These are phyloP conservation scores for Globisporangium middletonii DNA, from an alignment of 352 stramenopile species.

Conservation along the genomic window DNA sequence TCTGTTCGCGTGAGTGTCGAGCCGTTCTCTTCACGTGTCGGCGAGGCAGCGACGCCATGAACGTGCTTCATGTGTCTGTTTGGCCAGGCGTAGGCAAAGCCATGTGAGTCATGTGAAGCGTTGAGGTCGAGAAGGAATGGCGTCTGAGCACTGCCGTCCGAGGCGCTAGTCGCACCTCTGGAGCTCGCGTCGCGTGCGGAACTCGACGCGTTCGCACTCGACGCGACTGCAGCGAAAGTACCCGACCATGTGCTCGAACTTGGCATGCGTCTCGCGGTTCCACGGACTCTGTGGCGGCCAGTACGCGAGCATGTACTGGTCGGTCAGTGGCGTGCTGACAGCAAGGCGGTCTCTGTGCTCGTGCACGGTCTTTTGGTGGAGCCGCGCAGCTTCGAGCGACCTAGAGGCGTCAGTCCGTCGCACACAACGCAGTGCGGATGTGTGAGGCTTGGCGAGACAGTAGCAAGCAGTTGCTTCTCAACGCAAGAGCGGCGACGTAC, in stretches of 20 bases:
- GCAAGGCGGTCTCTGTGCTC: constrained; percentile 34
- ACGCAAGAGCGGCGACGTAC: constrained; percentile 11
- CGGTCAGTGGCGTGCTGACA: constrained; percentile 25
- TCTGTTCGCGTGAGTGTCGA: not conserved
- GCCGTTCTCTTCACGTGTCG: not conserved
- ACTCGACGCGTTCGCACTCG: constrained; percentile 29
- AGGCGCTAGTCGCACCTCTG: constrained; percentile 13
- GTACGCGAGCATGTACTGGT: constrained; percentile 59
- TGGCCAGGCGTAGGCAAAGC: not conserved
- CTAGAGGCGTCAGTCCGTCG: constrained; percentile 7
- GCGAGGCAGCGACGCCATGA: not conserved
- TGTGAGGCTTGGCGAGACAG: not conserved
- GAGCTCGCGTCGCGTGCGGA: constrained; percentile 38
- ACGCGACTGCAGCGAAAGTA: constrained; percentile 34
- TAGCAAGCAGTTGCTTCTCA: not conserved
- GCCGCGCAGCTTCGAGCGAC: constrained; percentile 37
- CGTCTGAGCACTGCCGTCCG: not conserved
- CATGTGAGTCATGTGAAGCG: not conserved
- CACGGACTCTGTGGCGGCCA: constrained; percentile 46
- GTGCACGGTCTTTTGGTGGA: constrained; percentile 41
- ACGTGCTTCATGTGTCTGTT: constrained; percentile 2
- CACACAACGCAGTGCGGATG: not conserved
- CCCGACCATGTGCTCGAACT: constrained; percentile 27
- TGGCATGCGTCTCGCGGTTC: constrained; percentile 25
- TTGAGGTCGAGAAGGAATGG: not conserved